Evolutionary conservation across 148 eudicot genomes (phyloP).

Genomic region (Dianthus caryophyllus): DNA sequence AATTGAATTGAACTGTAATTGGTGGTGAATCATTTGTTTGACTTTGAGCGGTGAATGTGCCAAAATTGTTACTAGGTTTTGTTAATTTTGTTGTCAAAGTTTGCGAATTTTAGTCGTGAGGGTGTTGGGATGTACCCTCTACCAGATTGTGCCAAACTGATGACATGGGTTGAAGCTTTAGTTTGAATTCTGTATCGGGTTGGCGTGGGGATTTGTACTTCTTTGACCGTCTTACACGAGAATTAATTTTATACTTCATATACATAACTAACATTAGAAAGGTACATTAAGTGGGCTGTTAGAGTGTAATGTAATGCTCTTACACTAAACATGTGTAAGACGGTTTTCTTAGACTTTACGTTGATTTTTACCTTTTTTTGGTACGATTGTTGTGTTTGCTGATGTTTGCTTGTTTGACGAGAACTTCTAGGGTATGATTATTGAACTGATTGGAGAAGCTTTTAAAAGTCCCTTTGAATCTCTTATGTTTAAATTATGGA

Average conservation of each 20-base stretch:
- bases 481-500: neutral
- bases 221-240: neutral
- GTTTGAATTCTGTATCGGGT: neutral
- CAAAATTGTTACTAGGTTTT: neutral
- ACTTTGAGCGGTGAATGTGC: conserved; percentile 12
- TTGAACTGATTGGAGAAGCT: no score
- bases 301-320: no score
- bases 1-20: neutral
- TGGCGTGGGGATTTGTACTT: neutral
- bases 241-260: no score
- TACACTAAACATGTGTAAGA: no score
- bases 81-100: neutral
- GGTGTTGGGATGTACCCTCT: neutral
- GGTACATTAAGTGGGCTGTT: no score
- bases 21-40: neutral
- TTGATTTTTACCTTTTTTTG: no score
- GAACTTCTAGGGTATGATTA: no score
- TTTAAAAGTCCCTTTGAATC: no score
- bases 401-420: no score
- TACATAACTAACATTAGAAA: no score
- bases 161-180: neutral
- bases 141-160: neutral
- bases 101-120: neutral
- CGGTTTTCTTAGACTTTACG: no score
- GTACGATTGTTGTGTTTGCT: neutral